Percentiles rank a stretch among this genome's conserved stretches.
Evolutionary conservation across 2,329 filamentous ascomycete species (phyloP).

Genomic region (Fulvia fulva): DNA sequence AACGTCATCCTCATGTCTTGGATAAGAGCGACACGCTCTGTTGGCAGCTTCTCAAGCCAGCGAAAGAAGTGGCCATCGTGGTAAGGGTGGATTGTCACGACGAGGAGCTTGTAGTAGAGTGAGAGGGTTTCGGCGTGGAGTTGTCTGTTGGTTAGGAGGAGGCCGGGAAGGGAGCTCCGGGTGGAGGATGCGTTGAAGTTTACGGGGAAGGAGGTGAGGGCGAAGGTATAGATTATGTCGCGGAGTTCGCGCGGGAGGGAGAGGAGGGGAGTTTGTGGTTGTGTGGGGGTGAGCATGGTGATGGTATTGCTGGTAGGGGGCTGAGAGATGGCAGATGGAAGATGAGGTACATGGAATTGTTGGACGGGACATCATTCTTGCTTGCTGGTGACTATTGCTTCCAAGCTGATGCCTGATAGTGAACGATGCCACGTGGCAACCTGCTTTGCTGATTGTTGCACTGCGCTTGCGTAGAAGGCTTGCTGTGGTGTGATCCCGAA

Average conservation of each 20-base stretch:
- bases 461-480: not conserved
- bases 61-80: not conserved
- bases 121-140: not conserved
- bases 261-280: not conserved
- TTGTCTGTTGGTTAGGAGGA: not conserved
- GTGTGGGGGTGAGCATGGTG: not conserved
- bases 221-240: not conserved
- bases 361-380: not conserved
- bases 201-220: not conserved
- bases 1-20: not conserved
- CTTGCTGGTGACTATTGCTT: not conserved
- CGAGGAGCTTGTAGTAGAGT: not conserved
- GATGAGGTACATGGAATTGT: not conserved
- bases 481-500: not conserved
- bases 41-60: not conserved
- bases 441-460: not conserved
- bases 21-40: not conserved
- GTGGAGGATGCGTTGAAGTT: not conserved
- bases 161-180: not conserved
- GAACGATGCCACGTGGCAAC: not conserved
- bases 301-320: not conserved
- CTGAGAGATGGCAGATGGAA: not conserved
- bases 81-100: not conserved
- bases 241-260: conserved; percentile 1
- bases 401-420: not conserved